Evolutionary conservation across 2,329 filamentous ascomycete species (phyloP).

Genomic region (Ophiosphaerella herpotricha): DNA sequence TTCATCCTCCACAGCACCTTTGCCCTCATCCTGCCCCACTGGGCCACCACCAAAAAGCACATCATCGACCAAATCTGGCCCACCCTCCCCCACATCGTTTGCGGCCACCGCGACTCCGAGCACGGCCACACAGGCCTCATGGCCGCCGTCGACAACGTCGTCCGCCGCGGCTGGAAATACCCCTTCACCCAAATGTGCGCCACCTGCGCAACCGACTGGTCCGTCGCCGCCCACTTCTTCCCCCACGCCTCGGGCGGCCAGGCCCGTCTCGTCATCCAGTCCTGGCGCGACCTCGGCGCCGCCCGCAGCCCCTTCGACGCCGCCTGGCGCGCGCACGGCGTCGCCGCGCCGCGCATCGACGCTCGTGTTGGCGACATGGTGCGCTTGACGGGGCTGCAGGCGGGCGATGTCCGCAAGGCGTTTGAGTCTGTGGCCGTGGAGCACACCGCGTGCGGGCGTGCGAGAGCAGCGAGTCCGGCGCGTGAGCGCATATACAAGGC

Average conservation of each 20-base stretch:
- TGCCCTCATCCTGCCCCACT: slow-evolving; percentile 20
- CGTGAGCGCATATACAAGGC: slow-evolving; percentile 10
- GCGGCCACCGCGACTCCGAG: slow-evolving; percentile 28
- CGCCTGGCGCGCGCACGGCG: slow-evolving; percentile 35
- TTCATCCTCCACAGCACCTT: slow-evolving; percentile 28
- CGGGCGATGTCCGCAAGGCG: slow-evolving; percentile 19
- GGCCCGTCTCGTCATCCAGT: slow-evolving; percentile 19
- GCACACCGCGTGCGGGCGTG: background rate
- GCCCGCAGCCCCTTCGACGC: slow-evolving; percentile 31
- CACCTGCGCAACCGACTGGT: slow-evolving; percentile 34
- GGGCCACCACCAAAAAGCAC: slow-evolving; percentile 7
- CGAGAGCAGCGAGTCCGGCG: background rate
- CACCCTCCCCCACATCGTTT: slow-evolving; percentile 30
- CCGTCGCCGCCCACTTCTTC: slow-evolving; percentile 10
- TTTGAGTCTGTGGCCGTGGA: slow-evolving; percentile 19
- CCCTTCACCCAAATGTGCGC: slow-evolving; percentile 23
- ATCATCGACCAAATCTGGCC: slow-evolving; percentile 21
- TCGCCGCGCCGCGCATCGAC: background rate
- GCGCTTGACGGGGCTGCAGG: slow-evolving; percentile 7
- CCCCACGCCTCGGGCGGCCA: slow-evolving; percentile 14
- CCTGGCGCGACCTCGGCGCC: slow-evolving; percentile 33
- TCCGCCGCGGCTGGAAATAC: slow-evolving; percentile 20
- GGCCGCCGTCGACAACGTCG: slow-evolving; percentile 24
- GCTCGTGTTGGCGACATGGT: slow-evolving; percentile 5
- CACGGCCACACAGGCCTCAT: slow-evolving; percentile 30